These are phyloP conservation scores for Leishmania turanica DNA, from an alignment of 208 protist species.

Conservation along the genomic window DNA sequence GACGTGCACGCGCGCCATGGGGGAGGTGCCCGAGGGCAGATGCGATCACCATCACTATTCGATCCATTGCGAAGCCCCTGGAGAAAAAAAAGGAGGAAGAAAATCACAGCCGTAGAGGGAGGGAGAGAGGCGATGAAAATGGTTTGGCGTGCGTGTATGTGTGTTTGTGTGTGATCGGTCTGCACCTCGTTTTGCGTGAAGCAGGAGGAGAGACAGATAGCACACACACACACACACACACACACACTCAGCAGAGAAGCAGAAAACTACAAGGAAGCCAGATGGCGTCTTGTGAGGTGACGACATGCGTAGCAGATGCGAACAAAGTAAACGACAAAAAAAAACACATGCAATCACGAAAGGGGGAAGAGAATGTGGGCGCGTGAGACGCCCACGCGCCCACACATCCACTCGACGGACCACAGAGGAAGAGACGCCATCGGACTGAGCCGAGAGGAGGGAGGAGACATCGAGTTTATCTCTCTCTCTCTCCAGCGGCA, in stretches of 20 bases:
- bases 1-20: background rate
- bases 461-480: background rate
- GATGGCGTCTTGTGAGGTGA: background rate
- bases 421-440: background rate
- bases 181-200: background rate
- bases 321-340: background rate
- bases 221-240: too few relatives aligned
- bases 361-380: background rate
- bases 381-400: background rate
- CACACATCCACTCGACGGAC: background rate
- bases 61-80: background rate
- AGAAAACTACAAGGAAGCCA: background rate
- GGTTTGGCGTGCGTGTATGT: background rate
- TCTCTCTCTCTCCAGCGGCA: background rate
- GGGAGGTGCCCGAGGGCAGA: background rate
- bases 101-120: background rate
- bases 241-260: background rate
- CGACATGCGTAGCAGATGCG: background rate
- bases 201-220: too few relatives aligned
- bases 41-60: background rate
- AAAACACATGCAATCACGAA: background rate
- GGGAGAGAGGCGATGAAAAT: background rate
- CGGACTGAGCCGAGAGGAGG: background rate
- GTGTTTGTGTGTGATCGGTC: background rate
- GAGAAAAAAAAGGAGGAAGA: background rate